Evolutionary conservation across 345 rosid species (phyloP).

Genomic region (Melaleuca quinquenervia): DNA sequence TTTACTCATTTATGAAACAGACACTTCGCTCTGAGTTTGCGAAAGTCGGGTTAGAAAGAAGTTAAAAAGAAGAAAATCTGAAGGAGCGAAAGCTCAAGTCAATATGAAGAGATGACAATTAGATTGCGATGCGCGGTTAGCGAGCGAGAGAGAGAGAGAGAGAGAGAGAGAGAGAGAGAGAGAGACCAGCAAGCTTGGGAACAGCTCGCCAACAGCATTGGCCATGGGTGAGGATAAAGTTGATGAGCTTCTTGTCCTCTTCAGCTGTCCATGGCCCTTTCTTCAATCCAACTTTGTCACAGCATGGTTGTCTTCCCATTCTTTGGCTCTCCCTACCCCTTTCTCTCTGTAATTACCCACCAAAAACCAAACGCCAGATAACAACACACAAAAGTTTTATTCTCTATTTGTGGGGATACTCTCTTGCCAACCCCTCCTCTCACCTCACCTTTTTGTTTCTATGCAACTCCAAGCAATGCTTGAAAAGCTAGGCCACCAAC

Average conservation of each 20-base stretch:
- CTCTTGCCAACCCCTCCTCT: neutral
- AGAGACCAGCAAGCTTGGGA: slow-evolving; percentile 83
- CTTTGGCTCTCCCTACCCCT: neutral
- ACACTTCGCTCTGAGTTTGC: neutral
- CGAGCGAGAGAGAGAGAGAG: neutral
- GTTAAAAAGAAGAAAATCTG: neutral
- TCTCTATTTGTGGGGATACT: neutral
- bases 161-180: neutral
- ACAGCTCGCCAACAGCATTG: slow-evolving; percentile 99
- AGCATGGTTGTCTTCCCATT: slow-evolving; percentile 96
- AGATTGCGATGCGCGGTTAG: neutral
- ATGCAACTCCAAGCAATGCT: neutral
- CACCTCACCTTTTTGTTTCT: neutral
- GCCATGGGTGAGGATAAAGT: slow-evolving; percentile 85
- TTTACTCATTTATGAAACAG: neutral
- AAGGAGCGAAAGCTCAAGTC: neutral
- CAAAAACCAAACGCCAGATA: neutral
- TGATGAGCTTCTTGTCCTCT: slow-evolving; percentile 88
- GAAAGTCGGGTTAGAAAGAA: neutral
- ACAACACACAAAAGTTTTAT: neutral
- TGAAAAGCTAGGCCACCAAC: neutral
- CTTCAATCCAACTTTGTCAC: slow-evolving; percentile 94
- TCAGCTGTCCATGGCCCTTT: slow-evolving; percentile 97
- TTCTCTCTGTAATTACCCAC: neutral
- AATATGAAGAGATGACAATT: neutral